phyloP scores from a whole-genome alignment of 1,139 yeast genomes.

The Schwanniomyces etchellsii region DNA sequence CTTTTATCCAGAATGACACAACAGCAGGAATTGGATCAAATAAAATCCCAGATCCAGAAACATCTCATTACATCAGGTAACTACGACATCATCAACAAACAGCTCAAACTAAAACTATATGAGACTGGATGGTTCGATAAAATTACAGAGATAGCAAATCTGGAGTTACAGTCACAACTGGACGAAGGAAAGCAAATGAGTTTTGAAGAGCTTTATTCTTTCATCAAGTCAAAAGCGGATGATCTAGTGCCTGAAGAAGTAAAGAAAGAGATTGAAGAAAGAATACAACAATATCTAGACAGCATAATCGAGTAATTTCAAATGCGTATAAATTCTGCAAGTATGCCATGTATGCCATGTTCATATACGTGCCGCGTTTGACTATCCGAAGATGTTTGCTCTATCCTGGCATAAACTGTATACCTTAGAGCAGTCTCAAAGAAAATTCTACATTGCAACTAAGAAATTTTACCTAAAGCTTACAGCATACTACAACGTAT shows the following conservation, averaged over 20 bases:
- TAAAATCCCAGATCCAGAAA: conserved; percentile 62
- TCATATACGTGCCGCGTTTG: too few species aligned
- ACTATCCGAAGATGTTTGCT: too few species aligned
- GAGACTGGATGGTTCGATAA: conserved; percentile 87
- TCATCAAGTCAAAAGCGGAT: conserved; percentile 60
- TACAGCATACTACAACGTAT: too few species aligned
- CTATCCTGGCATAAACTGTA: too few species aligned
- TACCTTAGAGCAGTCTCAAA: too few species aligned
- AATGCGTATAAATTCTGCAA: too few species aligned
- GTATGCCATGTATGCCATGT: too few species aligned
- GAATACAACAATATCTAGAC: conserved; percentile 60
- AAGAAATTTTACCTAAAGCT: too few species aligned
- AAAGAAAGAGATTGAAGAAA: conserved; percentile 51
- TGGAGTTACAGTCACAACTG: conserved; percentile 24
- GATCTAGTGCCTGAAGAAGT: conserved; percentile 66
- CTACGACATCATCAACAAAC: conserved; percentile 62
- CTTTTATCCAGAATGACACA: too few species aligned
- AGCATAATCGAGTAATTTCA: conserved; percentile 30
- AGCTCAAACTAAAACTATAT: conserved; percentile 57
- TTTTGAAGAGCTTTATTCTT: conserved; percentile 48
- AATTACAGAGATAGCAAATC: conserved; percentile 52
- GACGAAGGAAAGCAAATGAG: conserved; percentile 36
- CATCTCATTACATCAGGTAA: conserved; percentile 74
- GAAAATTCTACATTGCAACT: too few species aligned
- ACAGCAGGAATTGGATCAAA: conserved; percentile 41